Percentiles rank a stretch among this genome's conserved stretches.
Conservation (phyloP, 2,329 filamentous ascomycete genomes). For the Exserohilum turcica region DNA sequence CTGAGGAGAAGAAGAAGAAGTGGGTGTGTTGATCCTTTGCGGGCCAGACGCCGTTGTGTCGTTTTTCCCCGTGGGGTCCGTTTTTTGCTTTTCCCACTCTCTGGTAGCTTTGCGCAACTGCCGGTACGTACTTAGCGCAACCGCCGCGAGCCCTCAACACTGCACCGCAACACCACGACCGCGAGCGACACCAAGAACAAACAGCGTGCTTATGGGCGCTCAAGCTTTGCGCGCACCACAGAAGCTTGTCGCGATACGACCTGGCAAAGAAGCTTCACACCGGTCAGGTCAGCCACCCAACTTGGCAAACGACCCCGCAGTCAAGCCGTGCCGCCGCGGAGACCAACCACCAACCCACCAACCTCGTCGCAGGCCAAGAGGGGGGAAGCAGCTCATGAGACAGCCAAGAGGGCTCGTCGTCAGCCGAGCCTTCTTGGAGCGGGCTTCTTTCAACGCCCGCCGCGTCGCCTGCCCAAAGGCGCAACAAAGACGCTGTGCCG, state of each 20-base stretch:
- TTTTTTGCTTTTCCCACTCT: constrained; percentile 7
- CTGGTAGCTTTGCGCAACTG: constrained; percentile 5
- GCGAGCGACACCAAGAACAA: constrained; percentile 4
- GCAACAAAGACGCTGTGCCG: neutral
- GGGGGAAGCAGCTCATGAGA: constrained; percentile 11
- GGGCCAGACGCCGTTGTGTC: constrained; percentile 3
- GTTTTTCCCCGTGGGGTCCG: constrained; percentile 33
- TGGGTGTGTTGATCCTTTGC: constrained; percentile 26
- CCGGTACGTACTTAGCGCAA: neutral
- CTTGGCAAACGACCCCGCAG: constrained; percentile 35
- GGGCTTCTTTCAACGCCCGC: constrained; percentile 42
- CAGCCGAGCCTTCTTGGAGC: constrained; percentile 37
- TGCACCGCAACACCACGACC: neutral
- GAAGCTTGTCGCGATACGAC: constrained; percentile 29
- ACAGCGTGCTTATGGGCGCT: constrained; percentile 6
- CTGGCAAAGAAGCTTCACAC: constrained; percentile 31
- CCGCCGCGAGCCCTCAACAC: neutral
- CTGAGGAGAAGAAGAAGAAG: constrained; percentile 10
- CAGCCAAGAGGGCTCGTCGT: constrained; percentile 21
- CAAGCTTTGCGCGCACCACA: constrained; percentile 31
- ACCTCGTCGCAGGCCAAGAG: constrained; percentile 27
- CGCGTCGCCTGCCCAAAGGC: constrained; percentile 7
- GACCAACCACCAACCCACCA: constrained; percentile 9
- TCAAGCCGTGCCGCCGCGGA: constrained; percentile 21
- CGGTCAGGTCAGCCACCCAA: constrained; percentile 27